Percentiles rank a stretch among this genome's conserved stretches.
phyloP scores from a whole-genome alignment of 2,329 filamentous ascomycete species.

The Trichoderma breve region DNA sequence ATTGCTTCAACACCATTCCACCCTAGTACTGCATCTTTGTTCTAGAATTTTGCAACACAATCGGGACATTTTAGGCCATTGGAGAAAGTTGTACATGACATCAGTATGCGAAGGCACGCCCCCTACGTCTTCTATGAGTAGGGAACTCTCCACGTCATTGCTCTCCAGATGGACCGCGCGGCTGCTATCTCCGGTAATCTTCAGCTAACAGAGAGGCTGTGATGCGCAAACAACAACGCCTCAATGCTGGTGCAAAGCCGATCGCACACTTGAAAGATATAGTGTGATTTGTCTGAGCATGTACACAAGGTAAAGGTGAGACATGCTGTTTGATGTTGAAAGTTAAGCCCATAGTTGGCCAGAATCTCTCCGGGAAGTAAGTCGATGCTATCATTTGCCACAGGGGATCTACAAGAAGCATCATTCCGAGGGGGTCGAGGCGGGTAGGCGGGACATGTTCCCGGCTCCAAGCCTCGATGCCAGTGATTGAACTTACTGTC shows the following conservation, averaged over 20 bases:
- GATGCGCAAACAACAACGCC: background rate
- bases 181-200: background rate
- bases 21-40: background rate
- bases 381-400: conserved; percentile 8
- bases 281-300: background rate
- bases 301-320: background rate
- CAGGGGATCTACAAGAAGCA: background rate
- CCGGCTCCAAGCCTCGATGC: background rate
- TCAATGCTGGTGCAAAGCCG: background rate
- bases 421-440: background rate
- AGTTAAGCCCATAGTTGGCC: too few species aligned
- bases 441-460: background rate
- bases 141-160: background rate
- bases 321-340: background rate
- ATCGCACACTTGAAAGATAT: background rate
- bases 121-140: background rate
- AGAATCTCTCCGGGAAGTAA: background rate
- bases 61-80: background rate
- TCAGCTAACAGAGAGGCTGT: background rate
- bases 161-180: background rate
- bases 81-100: background rate
- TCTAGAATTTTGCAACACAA: background rate
- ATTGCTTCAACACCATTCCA: background rate
- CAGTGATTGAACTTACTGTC: background rate
- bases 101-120: background rate